These are phyloP conservation scores for Sinapis alba DNA, from an alignment of 441 rosid species.

Conservation along the genomic window DNA sequence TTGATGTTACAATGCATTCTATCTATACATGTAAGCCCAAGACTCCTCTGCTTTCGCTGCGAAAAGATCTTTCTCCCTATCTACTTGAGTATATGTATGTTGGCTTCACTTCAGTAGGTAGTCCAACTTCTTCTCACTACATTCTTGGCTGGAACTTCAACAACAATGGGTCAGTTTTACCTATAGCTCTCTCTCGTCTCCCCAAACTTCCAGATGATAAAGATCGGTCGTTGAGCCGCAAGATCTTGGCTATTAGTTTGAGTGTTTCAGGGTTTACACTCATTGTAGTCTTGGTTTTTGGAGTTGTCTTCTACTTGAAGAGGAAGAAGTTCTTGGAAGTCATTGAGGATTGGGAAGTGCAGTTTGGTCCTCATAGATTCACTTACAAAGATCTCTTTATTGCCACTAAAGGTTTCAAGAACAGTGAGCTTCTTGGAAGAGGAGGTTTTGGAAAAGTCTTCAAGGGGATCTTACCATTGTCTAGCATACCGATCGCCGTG, in stretches of 20 bases:
- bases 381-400: conserved; percentile 33
- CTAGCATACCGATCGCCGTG: conserved; percentile 42
- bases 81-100: conserved; percentile 40
- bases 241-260: conserved; percentile 6
- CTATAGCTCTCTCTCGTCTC: conserved; percentile 28
- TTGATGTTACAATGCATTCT: conserved; percentile 40
- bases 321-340: conserved; percentile 31
- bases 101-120: conserved; percentile 43
- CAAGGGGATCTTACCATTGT: conserved; percentile 42
- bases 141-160: conserved; percentile 47
- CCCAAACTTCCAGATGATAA: conserved; percentile 16
- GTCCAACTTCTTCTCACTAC: conserved; percentile 17
- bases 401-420: conserved; percentile 44
- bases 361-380: conserved; percentile 43
- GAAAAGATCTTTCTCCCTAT: conserved; percentile 34
- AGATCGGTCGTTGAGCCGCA: background rate
- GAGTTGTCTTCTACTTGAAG: conserved; percentile 6
- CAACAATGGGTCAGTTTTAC: conserved; percentile 26
- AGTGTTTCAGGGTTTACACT: conserved; percentile 4
- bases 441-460: conserved; percentile 66
- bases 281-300: conserved; percentile 1
- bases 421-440: conserved; percentile 45
- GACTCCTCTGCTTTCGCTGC: conserved; percentile 34
- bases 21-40: conserved; percentile 30
- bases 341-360: conserved; percentile 47